Evolutionary conservation across 2,329 filamentous ascomycete genomes (phyloP), one percentile per base, ranked within the genome.

Genomic region (Sarocladiaceae sp.): DNA sequence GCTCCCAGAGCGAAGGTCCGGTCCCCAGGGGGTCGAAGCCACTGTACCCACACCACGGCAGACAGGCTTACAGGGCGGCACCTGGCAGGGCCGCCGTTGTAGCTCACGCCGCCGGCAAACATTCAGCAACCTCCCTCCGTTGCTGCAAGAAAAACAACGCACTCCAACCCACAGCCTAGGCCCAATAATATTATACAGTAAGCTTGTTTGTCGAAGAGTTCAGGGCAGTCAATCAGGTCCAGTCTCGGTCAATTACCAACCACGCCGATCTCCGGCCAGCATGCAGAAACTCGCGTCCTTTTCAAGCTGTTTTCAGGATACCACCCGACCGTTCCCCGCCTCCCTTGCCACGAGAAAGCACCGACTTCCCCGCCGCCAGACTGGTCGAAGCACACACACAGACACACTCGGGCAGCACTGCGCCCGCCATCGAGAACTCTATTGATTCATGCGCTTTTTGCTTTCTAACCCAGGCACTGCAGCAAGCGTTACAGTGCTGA

Each of bases 341-440:
- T 48, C 44, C 26, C 44, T 48, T 48, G 26, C 44, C 25, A 48
- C 44, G 26, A 48, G 28, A 31, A 20, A 11, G 26, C 28, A 20
- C 44, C 44, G 44, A n/a, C 26, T 31, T 28, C 44, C 40, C 44
- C 44, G 44, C 44, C 44, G 7, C 28, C 44, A n/a, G n/a, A n/a
- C n/a, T n/a, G n/a, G n/a, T n/a, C n/a, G n/a, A n/a, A n/a, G n/a
- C n/a, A n/a, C n/a, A n/a, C n/a, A n/a, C n/a, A n/a, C n/a, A n/a
- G n/a, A n/a, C n/a, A n/a, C n/a, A n/a, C n/a, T n/a, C n/a, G n/a
- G n/a, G n/a, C n/a, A n/a, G n/a, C n/a, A n/a, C n/a, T n/a, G n/a
- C n/a, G n/a, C n/a, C n/a, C n/a, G n/a, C 44, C 44, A 48, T 48
- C 44, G 26, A 48, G 44, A 48, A 48, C 44, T 48, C 44, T 48